Conservation (phyloP, 2,329 filamentous ascomycete species). For the Stachybotrys chlorohalonatus region DNA sequence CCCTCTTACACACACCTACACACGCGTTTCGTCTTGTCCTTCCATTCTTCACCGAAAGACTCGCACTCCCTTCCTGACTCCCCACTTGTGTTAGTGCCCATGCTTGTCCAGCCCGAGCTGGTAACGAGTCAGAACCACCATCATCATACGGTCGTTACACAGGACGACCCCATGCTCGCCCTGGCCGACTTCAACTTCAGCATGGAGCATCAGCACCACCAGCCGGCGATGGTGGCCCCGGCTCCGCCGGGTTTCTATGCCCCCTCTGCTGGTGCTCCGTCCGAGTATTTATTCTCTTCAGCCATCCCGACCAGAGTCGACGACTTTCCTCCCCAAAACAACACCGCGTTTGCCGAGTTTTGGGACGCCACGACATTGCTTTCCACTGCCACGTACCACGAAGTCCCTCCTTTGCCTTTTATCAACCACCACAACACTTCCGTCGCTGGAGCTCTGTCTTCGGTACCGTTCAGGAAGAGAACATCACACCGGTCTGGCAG, state of each 20-base stretch:
- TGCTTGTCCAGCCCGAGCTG: conserved; percentile 8
- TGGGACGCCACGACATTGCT: conserved; percentile 7
- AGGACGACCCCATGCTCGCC: conserved; percentile 19
- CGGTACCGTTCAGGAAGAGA: neutral
- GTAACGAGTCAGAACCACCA: conserved; percentile 3
- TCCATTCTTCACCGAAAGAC: neutral
- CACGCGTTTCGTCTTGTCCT: conserved; percentile 1
- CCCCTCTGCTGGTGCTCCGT: conserved; percentile 14
- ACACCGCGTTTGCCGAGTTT: conserved; percentile 5
- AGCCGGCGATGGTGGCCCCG: neutral
- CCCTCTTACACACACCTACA: neutral
- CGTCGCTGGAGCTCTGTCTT: neutral
- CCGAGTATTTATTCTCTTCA: conserved; percentile 20
- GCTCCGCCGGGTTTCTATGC: conserved; percentile 5
- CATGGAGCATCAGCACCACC: conserved; percentile 16
- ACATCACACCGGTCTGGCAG: conserved; percentile 14
- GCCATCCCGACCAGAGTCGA: conserved; percentile 7
- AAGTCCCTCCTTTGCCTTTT: neutral
- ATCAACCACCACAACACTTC: neutral
- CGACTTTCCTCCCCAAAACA: conserved; percentile 5
- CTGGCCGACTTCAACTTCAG: conserved; percentile 24
- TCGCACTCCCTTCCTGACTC: neutral
- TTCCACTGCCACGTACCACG: conserved; percentile 3
- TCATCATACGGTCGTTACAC: conserved; percentile 17
- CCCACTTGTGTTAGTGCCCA: conserved; percentile 10